Base-by-base conservation (phyloP, 2,329 filamentous ascomycete genomes). In the Trichoderma semiorbis region DNA sequence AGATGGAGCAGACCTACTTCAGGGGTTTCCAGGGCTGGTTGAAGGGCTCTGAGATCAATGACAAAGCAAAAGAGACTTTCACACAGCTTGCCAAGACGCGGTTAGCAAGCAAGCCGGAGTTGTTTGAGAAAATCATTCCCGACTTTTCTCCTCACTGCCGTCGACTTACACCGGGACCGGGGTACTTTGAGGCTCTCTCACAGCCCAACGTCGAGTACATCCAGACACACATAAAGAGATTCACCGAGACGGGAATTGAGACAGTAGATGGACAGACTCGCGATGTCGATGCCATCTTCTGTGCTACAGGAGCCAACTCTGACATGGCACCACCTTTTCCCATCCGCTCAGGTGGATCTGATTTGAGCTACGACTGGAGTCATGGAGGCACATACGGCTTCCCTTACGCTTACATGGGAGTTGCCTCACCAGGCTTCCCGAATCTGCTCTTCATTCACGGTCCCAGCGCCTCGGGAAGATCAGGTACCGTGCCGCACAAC, bases 391-490 rank as follows among this genome's bases (percentile, higher is more conserved):
- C 83, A 24, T 85, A 85, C 73, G 90, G 89, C 0, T 91, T 89
- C 72, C 91, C 91, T 0, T 89, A 92, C 77, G 91, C 88, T 0
- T 93, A 93, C 75, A 81, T 92, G 7, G 91, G 90, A 0, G 75
- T 90, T 1, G 87, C 88, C 0, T 87, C 89, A 0, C 90, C 91
- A 0, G 87, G 86, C 0, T 92, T 92, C 73, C 91, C 91, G 0
- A 93, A 93, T 74, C 81, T 93, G 0, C 83, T 92, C 32, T 91
- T 90, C 77, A 76, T 92, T 7, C 85, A 87, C 32, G 91, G 91
- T 0, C 90, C 90, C 0, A 85, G 90, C 75, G 84, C 85, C 1
- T 84, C 86, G 0, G 89, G 89, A 0, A 85, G 87, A 2, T 89
- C 88, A 2, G 91, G 91, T 1, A 93, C 90, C 0, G 88, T 93